phyloP scores from a whole-genome alignment of 2,329 filamentous ascomycete genomes.

The Lachnellula occidentalis region DNA sequence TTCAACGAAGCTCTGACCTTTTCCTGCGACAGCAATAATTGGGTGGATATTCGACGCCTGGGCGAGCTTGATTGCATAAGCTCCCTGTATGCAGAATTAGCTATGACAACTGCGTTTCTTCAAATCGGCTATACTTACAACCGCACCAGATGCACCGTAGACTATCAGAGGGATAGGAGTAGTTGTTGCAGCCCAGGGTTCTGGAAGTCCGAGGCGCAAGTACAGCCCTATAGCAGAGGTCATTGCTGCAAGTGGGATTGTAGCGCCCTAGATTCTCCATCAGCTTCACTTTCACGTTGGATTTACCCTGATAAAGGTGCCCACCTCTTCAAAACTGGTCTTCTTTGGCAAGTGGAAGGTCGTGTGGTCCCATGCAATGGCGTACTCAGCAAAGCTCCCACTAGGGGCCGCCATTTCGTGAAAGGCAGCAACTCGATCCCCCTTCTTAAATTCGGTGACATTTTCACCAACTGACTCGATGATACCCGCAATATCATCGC shows the following conservation, averaged over 20 bases:
- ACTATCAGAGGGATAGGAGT: slow-evolving; percentile 21
- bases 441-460: slow-evolving; percentile 39
- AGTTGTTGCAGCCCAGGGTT: slow-evolving; percentile 32
- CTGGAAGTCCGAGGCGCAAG: slow-evolving; percentile 33
- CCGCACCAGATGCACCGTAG: slow-evolving; percentile 26
- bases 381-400: slow-evolving; percentile 58
- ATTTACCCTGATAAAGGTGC: slow-evolving; percentile 31
- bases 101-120: background rate
- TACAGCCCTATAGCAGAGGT: slow-evolving; percentile 39
- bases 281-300: background rate
- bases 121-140: slow-evolving; percentile 15
- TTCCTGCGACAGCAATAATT: slow-evolving; percentile 51
- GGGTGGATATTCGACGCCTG: slow-evolving; percentile 47
- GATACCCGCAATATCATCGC: slow-evolving; percentile 35
- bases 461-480: slow-evolving; percentile 44
- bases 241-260: slow-evolving; percentile 40
- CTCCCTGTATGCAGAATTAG: slow-evolving; percentile 32
- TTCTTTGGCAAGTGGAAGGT: slow-evolving; percentile 41
- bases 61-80: slow-evolving; percentile 51
- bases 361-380: slow-evolving; percentile 48
- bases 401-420: slow-evolving; percentile 45
- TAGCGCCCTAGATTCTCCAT: slow-evolving; percentile 41
- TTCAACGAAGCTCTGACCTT: slow-evolving; percentile 42
- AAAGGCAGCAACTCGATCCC: slow-evolving; percentile 44
- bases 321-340: slow-evolving; percentile 28